Base-by-base conservation (phyloP, 1,139 yeast genomes). In the Scheffersomyces titani region DNA sequence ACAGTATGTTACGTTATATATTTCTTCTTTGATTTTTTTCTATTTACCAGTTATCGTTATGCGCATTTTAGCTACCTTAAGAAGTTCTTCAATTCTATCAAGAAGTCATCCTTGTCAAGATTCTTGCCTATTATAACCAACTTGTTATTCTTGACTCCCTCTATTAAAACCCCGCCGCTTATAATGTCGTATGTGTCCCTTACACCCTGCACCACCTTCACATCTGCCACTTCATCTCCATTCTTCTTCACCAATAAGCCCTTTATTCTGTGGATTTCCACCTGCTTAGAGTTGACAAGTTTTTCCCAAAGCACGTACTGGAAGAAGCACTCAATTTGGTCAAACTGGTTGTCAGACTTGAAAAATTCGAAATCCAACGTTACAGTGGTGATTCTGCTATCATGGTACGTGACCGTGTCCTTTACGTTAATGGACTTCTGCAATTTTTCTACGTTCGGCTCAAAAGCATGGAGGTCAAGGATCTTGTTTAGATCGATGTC, bases 191-290 rank as follows among this genome's bases (percentile, higher is more conserved):
- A 94, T 0, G 97, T 91, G 58, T 92, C 96, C 59, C 98, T 78
- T 0, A 94, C 99, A 5, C 97, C 98, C 69, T 94, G 99, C n/a
- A 94, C 75, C 1, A 94, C 92, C 59, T 83, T 77, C n/a, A 82
- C 86, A 48, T 66, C 70, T 19, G 51, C 54, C 1, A 62, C 65
- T 6, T 70, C 68, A 6, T 67, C 68, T 5, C 55, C 52, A 4
- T 57, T 44, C n/a, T 55, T 52, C 49, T 62, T 61, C 2, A 87
- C 82, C 19, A 92, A 63, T 6, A 91, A 71, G 0, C 98, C 99
- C 68, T 96, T 94, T 4, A 89, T 75, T 59, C 99, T 75, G 64
- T 92, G 97, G 1, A 94, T 79, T 63, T 92, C 98, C 3, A 84
- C 78, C 0, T 63, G 64, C 52, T 72, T 69, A 0, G 78, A 84